Conservation (phyloP, 1,284 basidiomycete species). For the Meira nashicola region DNA sequence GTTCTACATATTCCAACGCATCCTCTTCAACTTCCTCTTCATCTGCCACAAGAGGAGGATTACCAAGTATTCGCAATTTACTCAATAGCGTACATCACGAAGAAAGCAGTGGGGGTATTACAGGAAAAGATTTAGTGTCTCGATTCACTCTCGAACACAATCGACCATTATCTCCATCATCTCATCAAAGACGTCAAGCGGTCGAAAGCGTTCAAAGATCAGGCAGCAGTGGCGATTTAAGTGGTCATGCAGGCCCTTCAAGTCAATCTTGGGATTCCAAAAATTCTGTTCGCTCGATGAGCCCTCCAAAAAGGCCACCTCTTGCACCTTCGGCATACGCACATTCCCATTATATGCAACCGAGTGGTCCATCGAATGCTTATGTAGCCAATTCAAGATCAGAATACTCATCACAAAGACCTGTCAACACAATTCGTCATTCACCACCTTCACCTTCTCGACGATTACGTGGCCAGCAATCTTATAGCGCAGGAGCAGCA, state of each 20-base stretch:
- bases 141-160: background rate
- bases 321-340: conserved; percentile 3
- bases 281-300: background rate
- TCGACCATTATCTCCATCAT: background rate
- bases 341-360: background rate
- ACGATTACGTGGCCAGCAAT: too few relatives aligned
- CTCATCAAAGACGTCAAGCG: background rate
- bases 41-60: background rate
- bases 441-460: too few relatives aligned
- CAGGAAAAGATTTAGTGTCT: background rate
- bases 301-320: background rate
- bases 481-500: too few relatives aligned
- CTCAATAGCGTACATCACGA: background rate
- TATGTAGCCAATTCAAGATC: too few relatives aligned
- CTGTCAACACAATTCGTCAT: too few relatives aligned
- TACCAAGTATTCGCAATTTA: conserved; percentile 1
- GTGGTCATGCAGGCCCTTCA: background rate
- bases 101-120: background rate
- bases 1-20: background rate
- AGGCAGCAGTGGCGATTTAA: background rate
- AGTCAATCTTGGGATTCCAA: background rate
- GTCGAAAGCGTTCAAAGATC: background rate
- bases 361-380: background rate
- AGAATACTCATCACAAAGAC: too few relatives aligned
- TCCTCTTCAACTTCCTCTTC: background rate